These are phyloP conservation scores for Saccharomycopsis sp. DNA, from an alignment of 805 yeast species.

Conservation along the genomic window DNA sequence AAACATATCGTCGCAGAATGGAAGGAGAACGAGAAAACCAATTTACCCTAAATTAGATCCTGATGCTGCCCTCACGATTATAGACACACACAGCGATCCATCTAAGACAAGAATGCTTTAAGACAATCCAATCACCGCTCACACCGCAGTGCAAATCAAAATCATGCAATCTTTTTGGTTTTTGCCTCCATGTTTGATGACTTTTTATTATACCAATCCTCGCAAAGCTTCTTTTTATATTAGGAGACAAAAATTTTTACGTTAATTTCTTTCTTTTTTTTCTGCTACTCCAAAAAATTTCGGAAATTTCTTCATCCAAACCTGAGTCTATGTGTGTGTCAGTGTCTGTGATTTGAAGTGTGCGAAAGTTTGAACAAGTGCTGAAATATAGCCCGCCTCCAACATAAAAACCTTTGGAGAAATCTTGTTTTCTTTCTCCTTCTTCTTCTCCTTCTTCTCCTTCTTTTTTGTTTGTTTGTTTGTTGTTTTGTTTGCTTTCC, in stretches of 20 bases:
- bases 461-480: background rate
- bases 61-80: background rate
- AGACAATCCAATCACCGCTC: background rate
- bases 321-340: background rate
- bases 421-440: background rate
- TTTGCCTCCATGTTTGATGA: slow-evolving; percentile 10
- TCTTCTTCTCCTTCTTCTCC: background rate
- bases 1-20: background rate
- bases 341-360: background rate
- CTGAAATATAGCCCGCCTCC: too few relatives aligned
- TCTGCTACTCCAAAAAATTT: background rate
- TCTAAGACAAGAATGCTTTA: background rate
- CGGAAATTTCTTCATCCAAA: background rate
- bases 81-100: background rate
- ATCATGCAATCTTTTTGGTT: slow-evolving; percentile 4
- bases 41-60: background rate
- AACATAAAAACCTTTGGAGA: background rate
- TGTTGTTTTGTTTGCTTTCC: too few relatives aligned
- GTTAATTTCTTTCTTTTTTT: background rate
- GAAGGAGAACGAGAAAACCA: background rate
- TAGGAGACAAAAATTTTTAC: background rate
- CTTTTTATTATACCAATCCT: slow-evolving; percentile 5
- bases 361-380: background rate
- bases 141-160: background rate
- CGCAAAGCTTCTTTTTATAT: background rate